phyloP scores from a whole-genome alignment of 805 yeast species.

The Saturnispora kantuleensis region DNA sequence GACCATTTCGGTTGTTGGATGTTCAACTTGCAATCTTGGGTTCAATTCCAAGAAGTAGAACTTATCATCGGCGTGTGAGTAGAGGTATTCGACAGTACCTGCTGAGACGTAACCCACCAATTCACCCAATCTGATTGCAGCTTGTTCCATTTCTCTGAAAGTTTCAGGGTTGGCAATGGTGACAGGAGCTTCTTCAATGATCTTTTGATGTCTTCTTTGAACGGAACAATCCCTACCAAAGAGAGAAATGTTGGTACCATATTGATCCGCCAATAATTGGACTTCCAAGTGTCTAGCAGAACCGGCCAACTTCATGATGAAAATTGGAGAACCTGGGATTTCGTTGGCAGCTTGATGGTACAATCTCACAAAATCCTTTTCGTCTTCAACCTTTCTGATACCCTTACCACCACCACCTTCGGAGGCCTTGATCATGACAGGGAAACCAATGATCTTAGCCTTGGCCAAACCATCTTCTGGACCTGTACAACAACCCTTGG shows the following conservation, averaged over 20 bases:
- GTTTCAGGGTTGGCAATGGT: constrained; percentile 84
- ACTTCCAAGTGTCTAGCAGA: constrained; percentile 97
- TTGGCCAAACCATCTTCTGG: constrained; percentile 85
- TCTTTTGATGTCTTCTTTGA: constrained; percentile 98
- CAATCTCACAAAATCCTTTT: constrained; percentile 62
- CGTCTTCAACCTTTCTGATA: constrained; percentile 88
- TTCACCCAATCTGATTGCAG: constrained; percentile 94
- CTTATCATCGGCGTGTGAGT: constrained; percentile 88
- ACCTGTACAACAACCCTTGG: constrained; percentile 75
- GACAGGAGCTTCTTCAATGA: constrained; percentile 98
- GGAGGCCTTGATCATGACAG: constrained; percentile 97
- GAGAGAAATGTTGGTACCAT: constrained; percentile 92
- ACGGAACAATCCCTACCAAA: constrained; percentile 99
- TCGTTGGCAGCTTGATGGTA: constrained; percentile 94
- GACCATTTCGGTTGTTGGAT: constrained; percentile 99
- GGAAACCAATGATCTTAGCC: constrained; percentile 88
- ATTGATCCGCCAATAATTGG: constrained; percentile 94
- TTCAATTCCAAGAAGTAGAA: constrained; percentile 94
- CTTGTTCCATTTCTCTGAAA: constrained; percentile 86
- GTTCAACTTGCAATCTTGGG: constrained; percentile 99
- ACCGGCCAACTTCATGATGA: constrained; percentile 96
- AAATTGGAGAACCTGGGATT: constrained; percentile 98
- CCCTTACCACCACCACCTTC: constrained; percentile 99
- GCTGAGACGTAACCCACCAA: constrained; percentile 98
- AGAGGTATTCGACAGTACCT: constrained; percentile 97